phyloP scores from a whole-genome alignment of 805 yeast genomes.

The Candida hungchunana region DNA sequence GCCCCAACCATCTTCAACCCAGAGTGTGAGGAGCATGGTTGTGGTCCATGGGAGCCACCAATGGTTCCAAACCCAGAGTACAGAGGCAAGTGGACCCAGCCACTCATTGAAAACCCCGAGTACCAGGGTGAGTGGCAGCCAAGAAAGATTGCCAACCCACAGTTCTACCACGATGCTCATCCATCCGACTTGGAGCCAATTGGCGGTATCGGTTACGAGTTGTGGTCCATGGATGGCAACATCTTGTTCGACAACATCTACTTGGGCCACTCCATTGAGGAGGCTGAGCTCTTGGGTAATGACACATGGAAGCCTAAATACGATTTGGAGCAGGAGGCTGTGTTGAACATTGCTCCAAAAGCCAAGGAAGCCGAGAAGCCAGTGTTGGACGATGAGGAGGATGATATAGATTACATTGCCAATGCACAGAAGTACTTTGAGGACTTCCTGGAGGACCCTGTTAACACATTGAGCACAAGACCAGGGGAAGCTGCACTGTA shows the following conservation, averaged over 20 bases:
- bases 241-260: constrained; percentile 80
- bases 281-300: constrained; percentile 83
- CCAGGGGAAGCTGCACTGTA: constrained; percentile 51
- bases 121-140: constrained; percentile 81
- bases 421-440: constrained; percentile 32
- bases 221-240: constrained; percentile 81
- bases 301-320: constrained; percentile 58
- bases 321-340: constrained; percentile 42
- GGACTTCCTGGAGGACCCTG: constrained; percentile 43
- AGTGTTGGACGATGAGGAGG: not conserved
- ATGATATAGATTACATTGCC: constrained; percentile 15
- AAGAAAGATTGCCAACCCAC: constrained; percentile 61
- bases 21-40: constrained; percentile 62
- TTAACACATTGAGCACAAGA: constrained; percentile 37
- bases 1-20: constrained; percentile 74
- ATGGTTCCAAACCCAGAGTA: constrained; percentile 61
- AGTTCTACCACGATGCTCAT: constrained; percentile 50
- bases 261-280: constrained; percentile 76
- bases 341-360: constrained; percentile 5
- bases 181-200: constrained; percentile 64
- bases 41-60: constrained; percentile 80
- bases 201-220: constrained; percentile 82
- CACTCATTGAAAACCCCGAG: constrained; percentile 64
- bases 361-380: constrained; percentile 3
- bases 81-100: constrained; percentile 77